Evolutionary conservation across 169 alveolate genomes (phyloP).

Genomic region (Cytauxzoon felis): DNA sequence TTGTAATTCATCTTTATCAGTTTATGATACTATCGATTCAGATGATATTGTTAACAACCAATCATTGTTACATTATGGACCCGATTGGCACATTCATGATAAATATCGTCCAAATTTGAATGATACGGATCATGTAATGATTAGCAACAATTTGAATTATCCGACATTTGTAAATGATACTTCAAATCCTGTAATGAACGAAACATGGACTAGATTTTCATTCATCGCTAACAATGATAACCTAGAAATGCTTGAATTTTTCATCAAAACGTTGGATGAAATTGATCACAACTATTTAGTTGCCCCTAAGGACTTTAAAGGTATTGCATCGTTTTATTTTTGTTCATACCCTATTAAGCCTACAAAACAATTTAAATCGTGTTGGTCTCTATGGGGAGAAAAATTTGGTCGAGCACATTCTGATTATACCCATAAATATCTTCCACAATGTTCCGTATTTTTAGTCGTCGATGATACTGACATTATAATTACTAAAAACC

Average conservation of each 20-base stretch:
- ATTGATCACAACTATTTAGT: slow-evolving; percentile 43
- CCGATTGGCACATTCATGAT: too few relatives aligned
- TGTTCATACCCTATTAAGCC: slow-evolving; percentile 57
- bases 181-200: background rate
- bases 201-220: slow-evolving; percentile 55
- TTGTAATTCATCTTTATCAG: too few relatives aligned
- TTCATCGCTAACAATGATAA: slow-evolving; percentile 28
- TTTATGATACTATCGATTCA: too few relatives aligned
- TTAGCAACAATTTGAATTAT: background rate
- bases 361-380: slow-evolving; percentile 7
- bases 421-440: slow-evolving; percentile 23
- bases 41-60: too few relatives aligned
- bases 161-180: background rate
- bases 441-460: slow-evolving; percentile 48
- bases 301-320: slow-evolving; percentile 52
- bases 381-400: slow-evolving; percentile 64
- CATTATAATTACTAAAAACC: slow-evolving; percentile 44
- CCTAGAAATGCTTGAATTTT: slow-evolving; percentile 8
- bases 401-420: slow-evolving; percentile 24
- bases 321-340: slow-evolving; percentile 44
- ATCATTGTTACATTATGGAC: too few relatives aligned
- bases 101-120: too few relatives aligned
- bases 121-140: background rate
- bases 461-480: slow-evolving; percentile 29
- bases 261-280: slow-evolving; percentile 32